A percentile compares a stretch with the other conserved stretches of the same genome.
Conservation (phyloP, 1,284 basidiomycete genomes). For the Veloboletus limbatus region DNA sequence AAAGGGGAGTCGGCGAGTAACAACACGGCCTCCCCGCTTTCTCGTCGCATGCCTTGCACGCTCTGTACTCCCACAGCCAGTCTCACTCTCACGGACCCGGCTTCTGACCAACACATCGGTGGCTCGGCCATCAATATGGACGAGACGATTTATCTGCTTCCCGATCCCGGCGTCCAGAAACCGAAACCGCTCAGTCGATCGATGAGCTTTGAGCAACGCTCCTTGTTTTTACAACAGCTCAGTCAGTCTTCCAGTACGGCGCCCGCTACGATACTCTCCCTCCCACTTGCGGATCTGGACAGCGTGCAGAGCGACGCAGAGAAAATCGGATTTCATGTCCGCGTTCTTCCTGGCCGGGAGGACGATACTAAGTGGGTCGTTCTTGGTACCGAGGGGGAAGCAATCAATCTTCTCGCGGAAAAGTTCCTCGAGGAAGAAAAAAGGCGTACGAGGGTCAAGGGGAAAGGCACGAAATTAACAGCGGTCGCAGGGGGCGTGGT, state of each 20-base stretch:
- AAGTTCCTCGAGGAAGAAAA: slow-evolving; percentile 37
- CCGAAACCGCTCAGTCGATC: slow-evolving; percentile 39
- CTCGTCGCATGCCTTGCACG: slow-evolving; percentile 51
- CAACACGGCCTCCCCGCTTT: slow-evolving; percentile 9
- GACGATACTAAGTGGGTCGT: slow-evolving; percentile 43
- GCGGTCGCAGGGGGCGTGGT: slow-evolving; percentile 37
- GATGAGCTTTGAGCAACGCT: slow-evolving; percentile 52
- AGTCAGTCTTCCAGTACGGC: slow-evolving; percentile 35
- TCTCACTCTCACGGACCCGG: slow-evolving; percentile 30
- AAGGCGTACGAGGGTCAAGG: slow-evolving; percentile 18
- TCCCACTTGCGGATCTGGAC: slow-evolving; percentile 43
- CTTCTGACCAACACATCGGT: slow-evolving; percentile 20
- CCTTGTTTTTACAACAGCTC: slow-evolving; percentile 47
- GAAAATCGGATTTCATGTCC: slow-evolving; percentile 43
- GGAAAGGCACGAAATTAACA: slow-evolving; percentile 24
- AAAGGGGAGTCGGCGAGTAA: slow-evolving; percentile 1
- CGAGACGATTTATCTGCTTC: slow-evolving; percentile 27
- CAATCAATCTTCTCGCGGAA: slow-evolving; percentile 33
- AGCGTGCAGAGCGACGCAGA: slow-evolving; percentile 39
- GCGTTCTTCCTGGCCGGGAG: slow-evolving; percentile 33
- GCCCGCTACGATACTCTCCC: slow-evolving; percentile 46
- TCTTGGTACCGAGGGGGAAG: slow-evolving; percentile 47
- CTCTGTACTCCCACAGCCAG: slow-evolving; percentile 47
- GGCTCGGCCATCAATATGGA: slow-evolving; percentile 24
- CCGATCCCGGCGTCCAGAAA: slow-evolving; percentile 14